A percentile compares a stretch with the other conserved stretches of the same genome.
Evolutionary conservation across 2,329 filamentous ascomycete genomes (phyloP).

Genomic region (Arachnomyces sp.): DNA sequence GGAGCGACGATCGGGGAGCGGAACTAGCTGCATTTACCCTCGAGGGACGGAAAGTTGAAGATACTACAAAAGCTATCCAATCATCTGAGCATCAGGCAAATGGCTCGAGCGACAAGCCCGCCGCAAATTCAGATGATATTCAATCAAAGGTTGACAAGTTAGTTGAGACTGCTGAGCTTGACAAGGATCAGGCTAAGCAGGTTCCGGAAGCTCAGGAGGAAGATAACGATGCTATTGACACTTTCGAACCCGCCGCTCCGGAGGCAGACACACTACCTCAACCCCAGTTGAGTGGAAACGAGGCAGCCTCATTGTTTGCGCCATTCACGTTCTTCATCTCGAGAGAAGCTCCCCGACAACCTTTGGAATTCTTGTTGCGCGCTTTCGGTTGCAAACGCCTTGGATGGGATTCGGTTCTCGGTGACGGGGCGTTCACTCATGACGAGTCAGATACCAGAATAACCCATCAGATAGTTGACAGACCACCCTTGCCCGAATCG

Average conservation of each 20-base stretch:
- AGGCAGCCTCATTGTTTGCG: slow-evolving; percentile 71
- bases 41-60: slow-evolving; percentile 60
- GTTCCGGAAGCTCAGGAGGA: slow-evolving; percentile 42
- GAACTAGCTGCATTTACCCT: slow-evolving; percentile 88
- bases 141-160: slow-evolving; percentile 59
- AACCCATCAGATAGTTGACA: slow-evolving; percentile 93
- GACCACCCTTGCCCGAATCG: slow-evolving; percentile 62
- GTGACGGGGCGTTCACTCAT: slow-evolving; percentile 85
- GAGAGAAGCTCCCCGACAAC: slow-evolving; percentile 81
- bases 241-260: slow-evolving; percentile 76
- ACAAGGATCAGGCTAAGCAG: slow-evolving; percentile 37
- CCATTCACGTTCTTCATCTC: slow-evolving; percentile 89
- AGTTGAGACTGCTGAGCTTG: slow-evolving; percentile 33
- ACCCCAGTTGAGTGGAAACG: slow-evolving; percentile 59
- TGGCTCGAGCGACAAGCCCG: slow-evolving; percentile 44
- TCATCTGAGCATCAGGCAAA: slow-evolving; percentile 47
- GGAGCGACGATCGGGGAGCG: slow-evolving; percentile 80
- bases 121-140: slow-evolving; percentile 61
- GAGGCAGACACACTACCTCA: slow-evolving; percentile 82
- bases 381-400: slow-evolving; percentile 93
- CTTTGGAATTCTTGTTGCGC: slow-evolving; percentile 86
- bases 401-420: slow-evolving; percentile 86
- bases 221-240: slow-evolving; percentile 66
- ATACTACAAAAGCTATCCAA: slow-evolving; percentile 44
- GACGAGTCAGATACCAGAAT: slow-evolving; percentile 82